These are phyloP conservation scores for Tetrahymena malaccensis DNA, from an alignment of 73 alveolate genomes.

Conservation along the genomic window DNA sequence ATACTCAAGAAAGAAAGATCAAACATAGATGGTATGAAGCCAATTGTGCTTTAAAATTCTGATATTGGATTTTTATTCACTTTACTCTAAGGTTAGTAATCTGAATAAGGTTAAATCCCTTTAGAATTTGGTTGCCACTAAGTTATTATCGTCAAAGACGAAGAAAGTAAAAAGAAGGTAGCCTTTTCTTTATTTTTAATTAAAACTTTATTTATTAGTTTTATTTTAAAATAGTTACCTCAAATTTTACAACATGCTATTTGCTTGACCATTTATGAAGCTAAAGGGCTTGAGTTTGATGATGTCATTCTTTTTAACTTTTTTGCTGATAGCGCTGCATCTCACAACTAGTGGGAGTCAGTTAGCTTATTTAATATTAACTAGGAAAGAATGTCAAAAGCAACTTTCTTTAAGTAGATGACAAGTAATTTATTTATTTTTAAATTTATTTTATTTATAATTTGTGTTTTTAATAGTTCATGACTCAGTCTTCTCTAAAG, in stretches of 20 bases:
- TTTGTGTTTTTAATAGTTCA: neutral
- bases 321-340: constrained; percentile 34
- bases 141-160: constrained; percentile 56
- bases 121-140: constrained; percentile 58
- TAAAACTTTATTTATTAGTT: neutral
- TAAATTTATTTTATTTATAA: neutral
- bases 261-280: constrained; percentile 70
- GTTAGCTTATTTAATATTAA: neutral
- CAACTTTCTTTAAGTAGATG: neutral
- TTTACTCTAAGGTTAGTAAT: neutral
- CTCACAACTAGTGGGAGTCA: neutral
- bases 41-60: constrained; percentile 18
- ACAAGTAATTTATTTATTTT: neutral
- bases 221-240: constrained; percentile 20
- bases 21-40: constrained; percentile 58
- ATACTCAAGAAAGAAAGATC: constrained; percentile 55
- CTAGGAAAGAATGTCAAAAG: neutral
- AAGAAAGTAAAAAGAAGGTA: constrained; percentile 35
- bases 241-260: constrained; percentile 38
- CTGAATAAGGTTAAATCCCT: neutral
- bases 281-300: constrained; percentile 68
- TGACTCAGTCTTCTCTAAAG: neutral
- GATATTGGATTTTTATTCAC: neutral
- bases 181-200: neutral
- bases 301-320: constrained; percentile 63